Evolutionary conservation across 2,329 filamentous ascomycete genomes (phyloP).

Genomic region (Colletotrichum paranaense): DNA sequence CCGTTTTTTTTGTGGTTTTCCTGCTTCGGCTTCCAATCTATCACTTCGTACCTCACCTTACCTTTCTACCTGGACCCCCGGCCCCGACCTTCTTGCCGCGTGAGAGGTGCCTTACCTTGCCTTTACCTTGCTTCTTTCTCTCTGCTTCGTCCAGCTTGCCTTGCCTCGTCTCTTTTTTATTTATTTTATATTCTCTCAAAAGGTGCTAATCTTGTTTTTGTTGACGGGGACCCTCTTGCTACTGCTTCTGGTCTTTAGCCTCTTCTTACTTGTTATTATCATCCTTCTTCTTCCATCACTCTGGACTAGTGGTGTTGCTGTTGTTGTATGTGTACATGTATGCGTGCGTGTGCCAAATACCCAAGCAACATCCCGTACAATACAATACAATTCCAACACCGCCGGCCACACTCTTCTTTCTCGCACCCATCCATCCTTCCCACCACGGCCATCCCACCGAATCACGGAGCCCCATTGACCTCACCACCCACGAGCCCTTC

Average conservation of each 20-base stretch:
- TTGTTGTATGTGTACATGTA: neutral
- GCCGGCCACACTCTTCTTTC: constrained; percentile 1
- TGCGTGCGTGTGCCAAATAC: neutral
- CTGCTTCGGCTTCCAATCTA: constrained; percentile 23
- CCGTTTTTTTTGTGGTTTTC: constrained; percentile 13
- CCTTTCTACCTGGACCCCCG: constrained; percentile 5
- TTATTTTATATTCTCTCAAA: neutral
- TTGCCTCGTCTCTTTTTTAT: neutral
- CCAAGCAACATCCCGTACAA: constrained; percentile 7
- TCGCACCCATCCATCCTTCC: constrained; percentile 11
- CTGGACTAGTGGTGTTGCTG: neutral
- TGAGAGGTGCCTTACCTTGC: neutral
- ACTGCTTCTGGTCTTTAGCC: neutral
- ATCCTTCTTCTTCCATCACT: neutral
- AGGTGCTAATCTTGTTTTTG: neutral
- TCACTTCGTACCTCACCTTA: constrained; percentile 3
- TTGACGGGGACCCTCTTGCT: neutral
- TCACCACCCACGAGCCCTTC: constrained; percentile 31
- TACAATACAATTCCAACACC: constrained; percentile 26
- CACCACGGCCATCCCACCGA: constrained; percentile 21
- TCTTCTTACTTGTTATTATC: neutral
- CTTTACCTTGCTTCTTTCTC: constrained; percentile 16
- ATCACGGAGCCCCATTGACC: constrained; percentile 27
- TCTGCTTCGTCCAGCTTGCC: neutral
- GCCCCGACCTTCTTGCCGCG: neutral